phyloP scores from a whole-genome alignment of 2,329 filamentous ascomycete genomes.

The Aspergillus sp. region DNA sequence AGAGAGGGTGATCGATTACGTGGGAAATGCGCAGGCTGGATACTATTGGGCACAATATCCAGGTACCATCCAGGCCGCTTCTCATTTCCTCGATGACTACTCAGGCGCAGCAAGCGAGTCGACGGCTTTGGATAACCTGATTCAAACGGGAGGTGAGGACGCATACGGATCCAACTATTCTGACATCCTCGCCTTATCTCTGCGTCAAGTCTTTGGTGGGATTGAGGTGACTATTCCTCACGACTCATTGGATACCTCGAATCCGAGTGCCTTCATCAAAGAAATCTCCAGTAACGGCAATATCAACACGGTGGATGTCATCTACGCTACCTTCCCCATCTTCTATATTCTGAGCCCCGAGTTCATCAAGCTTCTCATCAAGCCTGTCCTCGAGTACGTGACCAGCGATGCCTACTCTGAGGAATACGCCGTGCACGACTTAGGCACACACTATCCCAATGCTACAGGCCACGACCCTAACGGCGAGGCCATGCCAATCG shows the following conservation, averaged over 20 bases:
- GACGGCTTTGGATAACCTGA: constrained; percentile 18
- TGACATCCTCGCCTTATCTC: constrained; percentile 32
- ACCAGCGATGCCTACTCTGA: constrained; percentile 27
- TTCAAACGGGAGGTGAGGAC: constrained; percentile 12
- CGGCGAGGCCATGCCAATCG: constrained; percentile 34
- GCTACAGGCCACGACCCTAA: constrained; percentile 29
- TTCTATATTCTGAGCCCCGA: constrained; percentile 35
- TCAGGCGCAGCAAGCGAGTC: constrained; percentile 27
- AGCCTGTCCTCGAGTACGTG: constrained; percentile 36
- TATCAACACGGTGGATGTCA: constrained; percentile 38
- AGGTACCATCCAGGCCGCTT: constrained; percentile 23
- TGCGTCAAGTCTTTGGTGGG: constrained; percentile 35
- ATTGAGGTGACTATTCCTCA: constrained; percentile 33
- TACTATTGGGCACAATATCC: constrained; percentile 31
- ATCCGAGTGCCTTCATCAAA: constrained; percentile 31
- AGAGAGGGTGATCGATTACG: constrained; percentile 32
- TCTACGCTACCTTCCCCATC: constrained; percentile 36
- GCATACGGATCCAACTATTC: constrained; percentile 29
- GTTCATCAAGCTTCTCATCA: constrained; percentile 35
- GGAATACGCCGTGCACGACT: constrained; percentile 30
- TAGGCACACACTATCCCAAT: constrained; percentile 33
- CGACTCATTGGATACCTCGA: constrained; percentile 22
- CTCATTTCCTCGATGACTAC: constrained; percentile 35
- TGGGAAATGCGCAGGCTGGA: constrained; percentile 26
- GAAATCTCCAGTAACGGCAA: constrained; percentile 39